Conservation (phyloP, 2,329 filamentous ascomycete species). For the Trichophyton mentagrophytes region DNA sequence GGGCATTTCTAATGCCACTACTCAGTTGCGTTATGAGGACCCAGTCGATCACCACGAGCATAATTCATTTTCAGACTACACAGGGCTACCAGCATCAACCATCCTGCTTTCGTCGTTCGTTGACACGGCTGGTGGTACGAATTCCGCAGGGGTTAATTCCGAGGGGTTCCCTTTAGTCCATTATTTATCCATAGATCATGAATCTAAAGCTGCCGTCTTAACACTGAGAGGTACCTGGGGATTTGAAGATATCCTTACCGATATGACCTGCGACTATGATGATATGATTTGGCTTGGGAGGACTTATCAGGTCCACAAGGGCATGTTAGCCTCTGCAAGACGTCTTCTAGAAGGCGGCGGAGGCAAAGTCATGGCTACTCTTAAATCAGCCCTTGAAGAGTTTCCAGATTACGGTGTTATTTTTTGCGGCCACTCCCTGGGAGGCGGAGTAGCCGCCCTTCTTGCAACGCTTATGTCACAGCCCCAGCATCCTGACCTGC, state of each 20-base stretch:
- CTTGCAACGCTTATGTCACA: constrained; percentile 60
- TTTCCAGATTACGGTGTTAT: constrained; percentile 58
- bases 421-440: constrained; percentile 56
- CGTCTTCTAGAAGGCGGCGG: constrained; percentile 56
- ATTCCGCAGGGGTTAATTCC: constrained; percentile 50
- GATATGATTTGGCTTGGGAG: constrained; percentile 48
- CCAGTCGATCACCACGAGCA: constrained; percentile 32
- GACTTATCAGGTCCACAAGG: constrained; percentile 59
- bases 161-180: constrained; percentile 59
- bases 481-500: constrained; percentile 35
- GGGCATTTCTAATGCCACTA: constrained; percentile 26
- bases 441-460: constrained; percentile 56
- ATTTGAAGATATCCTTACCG: constrained; percentile 60
- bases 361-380: constrained; percentile 52
- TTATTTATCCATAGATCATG: constrained; percentile 59
- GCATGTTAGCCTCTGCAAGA: constrained; percentile 57
- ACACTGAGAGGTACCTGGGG: constrained; percentile 59
- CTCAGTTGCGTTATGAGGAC: constrained; percentile 21
- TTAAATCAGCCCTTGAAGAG: constrained; percentile 52
- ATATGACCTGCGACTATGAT: constrained; percentile 58
- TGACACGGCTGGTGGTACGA: constrained; percentile 54
- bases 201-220: constrained; percentile 59
- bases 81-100: constrained; percentile 33
- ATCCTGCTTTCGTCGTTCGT: constrained; percentile 56
- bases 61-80: constrained; percentile 34